Base-by-base conservation (phyloP, 2,329 filamentous ascomycete species). In the Diaporthe ampelina region DNA sequence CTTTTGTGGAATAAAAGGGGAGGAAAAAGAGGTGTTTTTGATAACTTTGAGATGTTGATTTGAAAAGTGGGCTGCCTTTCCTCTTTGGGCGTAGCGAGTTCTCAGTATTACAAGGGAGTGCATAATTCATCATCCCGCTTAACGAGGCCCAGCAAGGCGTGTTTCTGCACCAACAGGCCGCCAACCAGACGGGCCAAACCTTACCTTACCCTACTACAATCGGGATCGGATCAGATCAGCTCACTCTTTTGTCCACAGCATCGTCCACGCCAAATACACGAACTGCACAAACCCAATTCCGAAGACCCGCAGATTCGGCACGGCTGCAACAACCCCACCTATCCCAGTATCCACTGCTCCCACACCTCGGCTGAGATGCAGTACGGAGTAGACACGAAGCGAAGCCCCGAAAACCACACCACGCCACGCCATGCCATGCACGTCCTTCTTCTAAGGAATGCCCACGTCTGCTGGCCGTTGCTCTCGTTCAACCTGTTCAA, bases 331-430 rank as follows among this genome's bases (percentile, higher is more conserved):
- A n/a, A 10, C 29, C 21, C 61, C 61, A 67, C 61, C 45, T 45
- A 67, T 40, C 13, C 13, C 61, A 52, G 61, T 32, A 8, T 32
- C 61, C 61, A 50, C 61, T 26, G 45, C 45, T 32, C n/a, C 63
- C 48, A 32, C 29, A 54, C 63, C 63, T 68, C 63, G 63, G 63
- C 29, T 68, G 48, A 54, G 15, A 6, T 40, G 48, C 48, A 40
- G 24, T n/a, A n/a, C n/a, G n/a, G n/a, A n/a, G n/a, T 6, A 43
- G 40, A 24, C 13, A 19, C 32, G 48, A 54, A 19, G 63, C 63
- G 48, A 54, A 68, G 29, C 40, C 29, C 63, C 63, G 48, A 68
- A 48, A 32, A 52, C 21, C 35, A 43, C 59, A 48, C 40, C 40
- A n/a, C 24, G n/a, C 26, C 63, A 52, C 45, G 45, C 45, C 61